Evolutionary conservation across 345 rosid species (phyloP), one percentile per base, ranked within the genome.

Genomic region (Populus ilicifolia): DNA sequence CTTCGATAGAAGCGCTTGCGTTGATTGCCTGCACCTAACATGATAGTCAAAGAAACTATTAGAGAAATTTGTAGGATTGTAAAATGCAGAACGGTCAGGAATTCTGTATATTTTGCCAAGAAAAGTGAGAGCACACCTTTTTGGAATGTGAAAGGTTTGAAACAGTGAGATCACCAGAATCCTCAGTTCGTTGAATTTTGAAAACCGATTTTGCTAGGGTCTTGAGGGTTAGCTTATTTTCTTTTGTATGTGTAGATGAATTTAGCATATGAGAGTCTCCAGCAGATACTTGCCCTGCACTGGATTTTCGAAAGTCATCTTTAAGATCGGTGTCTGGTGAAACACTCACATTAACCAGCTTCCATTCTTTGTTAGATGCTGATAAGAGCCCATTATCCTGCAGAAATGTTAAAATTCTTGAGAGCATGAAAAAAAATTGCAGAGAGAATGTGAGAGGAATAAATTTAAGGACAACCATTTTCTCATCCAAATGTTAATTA

Each of bases 161-260:
- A 72, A 77, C 21, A 52, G 73, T 67, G 62, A 43, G 73, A 77
- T 77, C 80, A 14, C 67, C 62, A 50, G 63, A 44, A 25, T 30
- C 62, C 25, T 81, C 81, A 39, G 65, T 38, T 64, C 73, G 72
- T 71, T 79, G 86, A 56, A 23, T 67, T 74, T 82, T 77, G 35
- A 88, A 83, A 27, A 73, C 77, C 44, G 89, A 84, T 84, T 74
- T 80, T 72, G 87, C 85, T 25, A 85, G 79, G 71, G 74, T 76
- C 76, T 77, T 84, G 71, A 84, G 87, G 61, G 71, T 27, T 65
- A 81, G 70, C 69, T 83, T 82, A 67, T 87, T 85, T 70, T 56
- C 80, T 73, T 75, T 71, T 63, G 76, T 8, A 38, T 52, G 23
- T 54, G 79, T 70, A 39, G 84, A 65, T 36, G 74, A 39, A 48